Evolutionary conservation across 805 yeast genomes (phyloP).

Genomic region (Yarrowia deformans): DNA sequence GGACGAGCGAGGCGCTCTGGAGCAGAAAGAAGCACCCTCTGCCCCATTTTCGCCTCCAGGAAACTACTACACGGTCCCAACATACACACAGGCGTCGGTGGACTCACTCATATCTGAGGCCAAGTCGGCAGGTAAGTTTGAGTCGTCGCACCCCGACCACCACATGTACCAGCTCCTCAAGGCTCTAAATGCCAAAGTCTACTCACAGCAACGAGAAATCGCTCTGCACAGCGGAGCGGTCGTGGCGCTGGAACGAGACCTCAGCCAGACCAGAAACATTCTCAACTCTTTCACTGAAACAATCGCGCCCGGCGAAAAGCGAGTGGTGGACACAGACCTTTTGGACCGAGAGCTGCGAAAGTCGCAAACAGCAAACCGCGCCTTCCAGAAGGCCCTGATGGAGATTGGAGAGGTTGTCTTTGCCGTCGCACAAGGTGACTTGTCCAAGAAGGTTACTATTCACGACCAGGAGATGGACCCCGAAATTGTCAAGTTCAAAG

Average conservation of each 20-base stretch:
- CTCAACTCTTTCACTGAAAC: constrained; percentile 49
- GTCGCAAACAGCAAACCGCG: constrained; percentile 65
- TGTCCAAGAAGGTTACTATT: constrained; percentile 78
- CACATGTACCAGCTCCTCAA: constrained; percentile 38
- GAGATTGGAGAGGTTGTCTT: constrained; percentile 88
- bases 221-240: constrained; percentile 50
- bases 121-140: constrained; percentile 37
- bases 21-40: constrained; percentile 44
- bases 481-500: constrained; percentile 78
- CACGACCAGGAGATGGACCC: constrained; percentile 78
- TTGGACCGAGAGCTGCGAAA: constrained; percentile 52
- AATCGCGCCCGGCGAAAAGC: constrained; percentile 47
- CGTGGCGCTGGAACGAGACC: constrained; percentile 48
- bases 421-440: constrained; percentile 88
- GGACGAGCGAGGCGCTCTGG: constrained; percentile 42
- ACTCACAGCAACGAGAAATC: constrained; percentile 51
- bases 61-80: constrained; percentile 22
- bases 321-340: constrained; percentile 48
- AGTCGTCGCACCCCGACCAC: constrained; percentile 37
- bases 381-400: constrained; percentile 68
- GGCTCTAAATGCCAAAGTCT: constrained; percentile 48
- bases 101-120: constrained; percentile 33
- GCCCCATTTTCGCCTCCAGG: constrained; percentile 19
- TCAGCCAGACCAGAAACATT: constrained; percentile 49
- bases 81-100: constrained; percentile 34